Evolutionary conservation across 2,329 filamentous ascomycete species (phyloP).

Genomic region (Amauroascus niger): DNA sequence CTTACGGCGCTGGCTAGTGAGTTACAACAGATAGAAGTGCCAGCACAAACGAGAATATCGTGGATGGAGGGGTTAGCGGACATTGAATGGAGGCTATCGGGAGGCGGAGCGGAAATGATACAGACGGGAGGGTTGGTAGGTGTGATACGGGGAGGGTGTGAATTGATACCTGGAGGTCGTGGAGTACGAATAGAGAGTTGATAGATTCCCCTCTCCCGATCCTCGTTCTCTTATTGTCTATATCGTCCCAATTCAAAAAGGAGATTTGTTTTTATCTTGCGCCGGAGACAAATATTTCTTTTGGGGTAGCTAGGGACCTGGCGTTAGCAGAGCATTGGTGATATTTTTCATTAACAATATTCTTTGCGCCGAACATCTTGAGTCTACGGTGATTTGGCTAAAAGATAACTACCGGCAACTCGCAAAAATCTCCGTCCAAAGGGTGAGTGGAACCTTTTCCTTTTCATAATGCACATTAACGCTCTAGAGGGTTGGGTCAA

Average conservation of each 20-base stretch:
- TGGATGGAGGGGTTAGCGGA: slow-evolving; percentile 90
- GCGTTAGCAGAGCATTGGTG: not conserved
- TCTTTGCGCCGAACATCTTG: not conserved
- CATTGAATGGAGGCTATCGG: slow-evolving; percentile 82
- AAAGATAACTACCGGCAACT: no score
- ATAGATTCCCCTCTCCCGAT: not conserved
- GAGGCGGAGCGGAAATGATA: slow-evolving; percentile 74
- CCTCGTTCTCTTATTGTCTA: not conserved
- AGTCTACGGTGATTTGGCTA: no score
- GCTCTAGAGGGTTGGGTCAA: no score
- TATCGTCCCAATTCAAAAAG: not conserved
- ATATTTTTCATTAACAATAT: not conserved
- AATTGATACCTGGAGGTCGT: slow-evolving; percentile 51
- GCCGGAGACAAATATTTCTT: not conserved
- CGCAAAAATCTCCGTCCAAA: no score
- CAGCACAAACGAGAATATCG: slow-evolving; percentile 72
- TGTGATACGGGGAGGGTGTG: slow-evolving; percentile 75
- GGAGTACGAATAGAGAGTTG: slow-evolving; percentile 19
- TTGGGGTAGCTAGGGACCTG: not conserved
- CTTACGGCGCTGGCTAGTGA: slow-evolving; percentile 78
- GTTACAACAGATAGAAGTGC: slow-evolving; percentile 71
- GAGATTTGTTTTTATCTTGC: not conserved
- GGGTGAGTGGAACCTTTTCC: no score
- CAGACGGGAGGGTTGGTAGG: slow-evolving; percentile 92
- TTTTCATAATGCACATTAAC: no score